Evolutionary conservation across 768 basidiomycete genomes (phyloP).

Genomic region (Leucosporidium yakuticum): DNA sequence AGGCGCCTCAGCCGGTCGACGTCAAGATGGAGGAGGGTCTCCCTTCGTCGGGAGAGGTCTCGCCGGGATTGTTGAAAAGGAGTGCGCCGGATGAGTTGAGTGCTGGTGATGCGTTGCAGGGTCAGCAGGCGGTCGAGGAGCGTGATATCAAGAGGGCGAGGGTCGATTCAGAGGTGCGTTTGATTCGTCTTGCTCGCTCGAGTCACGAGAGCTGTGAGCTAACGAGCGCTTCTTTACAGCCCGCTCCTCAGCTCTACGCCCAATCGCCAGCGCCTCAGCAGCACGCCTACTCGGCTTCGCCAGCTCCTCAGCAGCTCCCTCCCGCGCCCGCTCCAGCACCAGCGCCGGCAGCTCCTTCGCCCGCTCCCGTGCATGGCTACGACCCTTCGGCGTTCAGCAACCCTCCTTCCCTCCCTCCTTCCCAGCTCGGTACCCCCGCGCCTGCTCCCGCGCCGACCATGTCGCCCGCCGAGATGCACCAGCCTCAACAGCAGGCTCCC

Average conservation of each 20-base stretch:
- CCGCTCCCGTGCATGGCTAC: constrained; percentile 13
- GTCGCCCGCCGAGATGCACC: constrained; percentile 26
- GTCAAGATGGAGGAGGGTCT: background rate
- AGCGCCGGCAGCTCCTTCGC: constrained; percentile 1
- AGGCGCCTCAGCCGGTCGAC: background rate
- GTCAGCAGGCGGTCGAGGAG: constrained; percentile 1
- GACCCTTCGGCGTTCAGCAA: constrained; percentile 11
- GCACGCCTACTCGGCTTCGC: background rate
- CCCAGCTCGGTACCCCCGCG: constrained; percentile 1
- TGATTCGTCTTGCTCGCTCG: background rate
- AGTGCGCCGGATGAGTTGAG: background rate
- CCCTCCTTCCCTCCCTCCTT: constrained; percentile 8
- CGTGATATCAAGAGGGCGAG: constrained; percentile 27
- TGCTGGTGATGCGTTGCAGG: no score
- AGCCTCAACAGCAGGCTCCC: background rate
- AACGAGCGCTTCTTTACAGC: background rate
- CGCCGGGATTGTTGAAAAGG: background rate
- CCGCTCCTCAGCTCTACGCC: background rate
- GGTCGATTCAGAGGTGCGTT: constrained; percentile 19
- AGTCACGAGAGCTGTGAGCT: background rate
- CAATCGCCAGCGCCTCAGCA: background rate
- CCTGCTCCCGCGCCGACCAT: constrained; percentile 16
- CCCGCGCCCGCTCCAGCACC: background rate
- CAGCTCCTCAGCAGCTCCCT: background rate
- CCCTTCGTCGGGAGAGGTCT: background rate